phyloP scores from a whole-genome alignment of 2,329 filamentous ascomycete genomes.

The Tolypocladium album region DNA sequence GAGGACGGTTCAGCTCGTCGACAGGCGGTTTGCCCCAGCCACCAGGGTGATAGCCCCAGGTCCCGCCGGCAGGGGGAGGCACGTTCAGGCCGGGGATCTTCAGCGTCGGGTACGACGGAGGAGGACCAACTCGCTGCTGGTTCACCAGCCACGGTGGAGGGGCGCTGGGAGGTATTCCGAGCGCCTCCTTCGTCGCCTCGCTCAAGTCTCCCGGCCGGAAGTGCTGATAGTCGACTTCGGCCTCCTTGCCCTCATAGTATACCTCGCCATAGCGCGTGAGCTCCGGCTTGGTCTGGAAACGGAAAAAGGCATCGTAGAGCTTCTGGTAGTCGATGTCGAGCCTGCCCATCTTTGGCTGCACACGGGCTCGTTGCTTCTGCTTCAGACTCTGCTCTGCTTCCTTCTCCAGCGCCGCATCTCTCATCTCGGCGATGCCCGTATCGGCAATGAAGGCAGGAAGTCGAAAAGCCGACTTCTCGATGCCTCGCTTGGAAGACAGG shows the following conservation, averaged over 20 bases:
- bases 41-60: slow-evolving; percentile 92
- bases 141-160: slow-evolving; percentile 97
- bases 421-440: slow-evolving; percentile 96
- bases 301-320: slow-evolving; percentile 96
- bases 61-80: slow-evolving; percentile 75
- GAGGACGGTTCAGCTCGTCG: slow-evolving; percentile 81
- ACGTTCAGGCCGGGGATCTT: slow-evolving; percentile 93
- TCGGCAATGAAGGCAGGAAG: slow-evolving; percentile 95
- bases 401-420: slow-evolving; percentile 91
- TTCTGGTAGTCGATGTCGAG: slow-evolving; percentile 98
- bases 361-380: slow-evolving; percentile 89
- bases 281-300: slow-evolving; percentile 91
- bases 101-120: slow-evolving; percentile 88
- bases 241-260: slow-evolving; percentile 99
- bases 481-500: slow-evolving; percentile 88
- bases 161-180: slow-evolving; percentile 86
- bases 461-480: slow-evolving; percentile 89
- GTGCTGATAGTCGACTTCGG: slow-evolving; percentile 87
- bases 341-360: slow-evolving; percentile 92
- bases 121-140: slow-evolving; percentile 86
- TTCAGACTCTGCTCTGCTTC: slow-evolving; percentile 86
- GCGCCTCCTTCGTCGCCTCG: slow-evolving; percentile 80
- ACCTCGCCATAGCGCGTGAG: slow-evolving; percentile 93
- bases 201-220: slow-evolving; percentile 83
- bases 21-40: slow-evolving; percentile 94